phyloP scores from a whole-genome alignment of 2,329 filamentous ascomycete species.

The Verticillium alfalfae region DNA sequence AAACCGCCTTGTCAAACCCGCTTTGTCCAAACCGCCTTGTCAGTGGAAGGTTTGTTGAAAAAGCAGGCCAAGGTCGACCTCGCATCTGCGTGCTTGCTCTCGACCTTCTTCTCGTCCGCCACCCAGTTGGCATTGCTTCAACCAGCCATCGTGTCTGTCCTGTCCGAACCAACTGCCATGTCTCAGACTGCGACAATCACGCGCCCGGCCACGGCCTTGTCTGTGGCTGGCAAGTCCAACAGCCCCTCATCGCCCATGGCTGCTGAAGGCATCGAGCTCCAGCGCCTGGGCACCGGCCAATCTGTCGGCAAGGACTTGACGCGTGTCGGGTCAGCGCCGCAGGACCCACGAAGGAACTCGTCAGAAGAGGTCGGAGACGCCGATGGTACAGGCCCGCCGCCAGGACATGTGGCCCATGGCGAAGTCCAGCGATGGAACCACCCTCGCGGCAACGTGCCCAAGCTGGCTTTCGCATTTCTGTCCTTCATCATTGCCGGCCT shows the following conservation, averaged over 20 bases:
- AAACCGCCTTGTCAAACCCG: neutral
- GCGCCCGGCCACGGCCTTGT: neutral
- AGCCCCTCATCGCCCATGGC: neutral
- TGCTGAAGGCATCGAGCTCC: conserved; percentile 6
- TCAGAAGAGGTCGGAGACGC: neutral
- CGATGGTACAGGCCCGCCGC: neutral
- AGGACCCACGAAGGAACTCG: neutral
- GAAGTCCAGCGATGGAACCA: conserved; percentile 27
- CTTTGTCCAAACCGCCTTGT: neutral
- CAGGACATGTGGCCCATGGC: conserved; percentile 2
- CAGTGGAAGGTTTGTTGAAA: neutral
- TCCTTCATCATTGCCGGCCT: conserved; percentile 56
- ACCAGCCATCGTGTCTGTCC: neutral
- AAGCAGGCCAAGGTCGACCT: neutral
- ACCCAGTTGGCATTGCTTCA: neutral
- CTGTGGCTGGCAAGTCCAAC: neutral
- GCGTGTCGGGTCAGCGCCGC: neutral
- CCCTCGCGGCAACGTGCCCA: conserved; percentile 23
- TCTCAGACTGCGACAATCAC: conserved; percentile 10
- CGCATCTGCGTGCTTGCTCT: neutral
- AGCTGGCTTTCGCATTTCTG: conserved; percentile 41
- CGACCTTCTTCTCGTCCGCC: neutral
- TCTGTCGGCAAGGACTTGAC: neutral
- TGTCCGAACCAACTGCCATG: conserved; percentile 1
- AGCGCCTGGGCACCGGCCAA: neutral